Base-by-base conservation (phyloP, 345 rosid genomes). In the Pugionium cornutum region DNA sequence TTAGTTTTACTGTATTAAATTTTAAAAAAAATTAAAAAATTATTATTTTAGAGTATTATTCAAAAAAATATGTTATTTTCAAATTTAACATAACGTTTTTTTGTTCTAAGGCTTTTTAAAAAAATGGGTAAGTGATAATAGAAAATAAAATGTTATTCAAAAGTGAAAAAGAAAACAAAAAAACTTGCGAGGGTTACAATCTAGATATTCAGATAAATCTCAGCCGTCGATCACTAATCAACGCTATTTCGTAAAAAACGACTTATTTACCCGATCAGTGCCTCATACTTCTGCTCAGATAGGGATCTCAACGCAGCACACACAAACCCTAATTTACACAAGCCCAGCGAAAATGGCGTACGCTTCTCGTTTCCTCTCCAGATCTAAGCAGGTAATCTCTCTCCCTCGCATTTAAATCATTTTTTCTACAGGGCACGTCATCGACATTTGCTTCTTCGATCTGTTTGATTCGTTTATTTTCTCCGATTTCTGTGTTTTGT, bases 361-460 rank as follows among this genome's bases (percentile, higher is more conserved):
- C 79, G 64, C 91, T 57, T 77, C 84, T 76, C 95, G 98, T 9
- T 73, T 87, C 52, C 47, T 85, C 33, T 76, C 89, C 71, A 87
- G 84, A 86, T 83, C 92, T 64, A 84, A 84, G 70, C 98, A 89
- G 95, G 98, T 87, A 5, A 10, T 6, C 25, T 53, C 59, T 67
- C 53, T 61, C 27, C 10, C 41, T 25, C 56, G 7, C 61, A 25
- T 47, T 27, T 6, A 1, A 43, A 25, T 11, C n/a, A 3, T 44
- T 18, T 1, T 54, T 0, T 33, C 10, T 53, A 11, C 10, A 8
- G 9, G 2, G 33, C 28, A 48, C 10, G 53, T 27, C 33, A 49
- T 7, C 53, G 31, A 27, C 33, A 49, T 29, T 28, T 49, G 3
- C 64, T 28, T 42, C 34, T 30, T 25, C 9, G 53, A 1, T 6